Conservation (phyloP, 1,139 yeast genomes). For the Zygosaccharomyces pseudobailii region DNA sequence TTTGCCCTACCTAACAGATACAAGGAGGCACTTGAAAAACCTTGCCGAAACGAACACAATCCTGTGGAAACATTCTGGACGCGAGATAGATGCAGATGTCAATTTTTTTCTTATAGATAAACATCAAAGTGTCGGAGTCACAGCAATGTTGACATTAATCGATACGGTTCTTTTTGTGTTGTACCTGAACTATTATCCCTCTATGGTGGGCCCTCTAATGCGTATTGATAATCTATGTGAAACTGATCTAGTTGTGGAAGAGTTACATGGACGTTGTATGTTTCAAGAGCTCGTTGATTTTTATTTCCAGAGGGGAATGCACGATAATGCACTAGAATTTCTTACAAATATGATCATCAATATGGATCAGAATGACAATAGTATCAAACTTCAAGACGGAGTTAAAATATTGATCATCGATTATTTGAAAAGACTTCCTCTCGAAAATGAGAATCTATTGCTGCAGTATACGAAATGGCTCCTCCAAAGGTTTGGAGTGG, state of each 20-base stretch:
- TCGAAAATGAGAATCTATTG: conserved; percentile 49
- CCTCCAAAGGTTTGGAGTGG: conserved; percentile 36
- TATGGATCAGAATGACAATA: conserved; percentile 29
- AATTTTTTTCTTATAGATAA: conserved; percentile 29
- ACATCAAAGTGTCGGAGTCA: conserved; percentile 33
- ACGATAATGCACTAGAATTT: conserved; percentile 63
- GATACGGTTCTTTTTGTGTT: conserved; percentile 80
- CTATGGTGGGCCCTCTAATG: conserved; percentile 76
- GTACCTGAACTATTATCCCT: conserved; percentile 61
- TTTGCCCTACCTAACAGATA: conserved; percentile 52
- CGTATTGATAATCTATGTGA: conserved; percentile 74
- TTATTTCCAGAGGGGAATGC: conserved; percentile 59
- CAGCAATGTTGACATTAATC: conserved; percentile 46
- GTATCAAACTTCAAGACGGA: conserved; percentile 25
- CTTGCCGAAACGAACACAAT: conserved; percentile 19
- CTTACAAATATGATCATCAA: conserved; percentile 33
- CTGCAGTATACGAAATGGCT: conserved; percentile 59
- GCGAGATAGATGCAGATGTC: conserved; percentile 20
- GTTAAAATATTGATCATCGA: conserved; percentile 37
- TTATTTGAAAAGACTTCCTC: conserved; percentile 60
- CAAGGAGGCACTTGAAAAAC: conserved; percentile 42
- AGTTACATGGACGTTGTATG: conserved; percentile 48
- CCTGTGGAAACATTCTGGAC: conserved; percentile 22
- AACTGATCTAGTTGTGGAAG: conserved; percentile 53
- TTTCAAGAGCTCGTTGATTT: conserved; percentile 75